A percentile compares a stretch with the other conserved stretches of the same genome.
These are phyloP conservation scores for Penicillium sp. DNA, from an alignment of 2,329 filamentous ascomycete genomes.

Conservation along the genomic window DNA sequence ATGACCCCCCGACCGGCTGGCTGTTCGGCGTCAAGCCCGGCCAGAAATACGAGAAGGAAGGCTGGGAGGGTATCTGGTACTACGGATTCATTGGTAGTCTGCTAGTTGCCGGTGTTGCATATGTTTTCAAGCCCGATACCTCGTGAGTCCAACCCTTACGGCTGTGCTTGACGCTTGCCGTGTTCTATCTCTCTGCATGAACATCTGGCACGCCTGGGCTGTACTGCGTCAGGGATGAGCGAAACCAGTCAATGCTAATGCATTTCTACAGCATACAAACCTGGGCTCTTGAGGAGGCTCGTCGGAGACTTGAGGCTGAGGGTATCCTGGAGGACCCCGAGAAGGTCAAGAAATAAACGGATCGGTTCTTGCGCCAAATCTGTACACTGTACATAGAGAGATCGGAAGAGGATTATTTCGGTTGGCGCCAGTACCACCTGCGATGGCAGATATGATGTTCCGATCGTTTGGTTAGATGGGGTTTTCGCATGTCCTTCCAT, in stretches of 20 bases:
- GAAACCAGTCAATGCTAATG: conserved; percentile 21
- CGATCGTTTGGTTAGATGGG: conserved; percentile 38
- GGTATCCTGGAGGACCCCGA: conserved; percentile 84
- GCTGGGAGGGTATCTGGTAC: conserved; percentile 87
- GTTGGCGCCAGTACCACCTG: conserved; percentile 34
- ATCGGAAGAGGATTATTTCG: conserved; percentile 35
- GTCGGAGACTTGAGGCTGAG: conserved; percentile 91
- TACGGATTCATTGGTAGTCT: conserved; percentile 83
- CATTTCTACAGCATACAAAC: conserved; percentile 80
- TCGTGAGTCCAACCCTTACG: conserved; percentile 67
- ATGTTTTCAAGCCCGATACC: conserved; percentile 97
- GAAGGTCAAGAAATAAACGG: conserved; percentile 51
- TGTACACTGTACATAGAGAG: conserved; percentile 49
- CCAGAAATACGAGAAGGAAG: conserved; percentile 93
- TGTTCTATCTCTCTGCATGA: not conserved
- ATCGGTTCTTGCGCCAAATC: conserved; percentile 25
- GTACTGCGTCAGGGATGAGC: not conserved
- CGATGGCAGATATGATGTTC: conserved; percentile 34
- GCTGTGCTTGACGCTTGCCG: not conserved
- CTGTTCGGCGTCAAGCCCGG: conserved; percentile 92
- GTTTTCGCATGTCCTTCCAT: conserved; percentile 34
- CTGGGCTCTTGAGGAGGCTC: conserved; percentile 96
- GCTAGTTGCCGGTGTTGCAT: conserved; percentile 71
- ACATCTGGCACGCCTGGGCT: not conserved
- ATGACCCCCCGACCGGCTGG: conserved; percentile 88